These are phyloP conservation scores for Globisporangium nodosum DNA, from an alignment of 352 stramenopile species.

Conservation along the genomic window DNA sequence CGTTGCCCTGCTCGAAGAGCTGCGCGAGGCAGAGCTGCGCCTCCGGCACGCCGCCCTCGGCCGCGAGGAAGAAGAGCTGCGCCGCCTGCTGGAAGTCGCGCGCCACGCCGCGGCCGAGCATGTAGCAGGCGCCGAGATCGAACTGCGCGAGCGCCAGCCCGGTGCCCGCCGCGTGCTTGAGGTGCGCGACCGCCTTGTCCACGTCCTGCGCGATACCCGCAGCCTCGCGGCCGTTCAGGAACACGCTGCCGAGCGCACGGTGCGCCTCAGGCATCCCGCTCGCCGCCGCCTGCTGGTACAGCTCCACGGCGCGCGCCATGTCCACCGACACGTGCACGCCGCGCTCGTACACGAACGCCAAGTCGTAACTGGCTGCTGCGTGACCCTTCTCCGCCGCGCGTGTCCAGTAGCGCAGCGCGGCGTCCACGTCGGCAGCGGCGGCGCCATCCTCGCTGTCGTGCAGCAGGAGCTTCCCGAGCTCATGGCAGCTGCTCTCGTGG, in stretches of 20 bases:
- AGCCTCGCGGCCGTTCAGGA: constrained; percentile 32
- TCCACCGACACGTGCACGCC: constrained; percentile 62
- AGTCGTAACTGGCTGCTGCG: constrained; percentile 67
- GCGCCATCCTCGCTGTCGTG: constrained; percentile 26
- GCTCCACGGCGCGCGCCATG: constrained; percentile 41
- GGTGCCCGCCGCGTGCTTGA: constrained; percentile 53
- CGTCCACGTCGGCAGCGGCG: constrained; percentile 21
- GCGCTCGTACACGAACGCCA: constrained; percentile 71
- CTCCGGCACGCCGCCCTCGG: constrained; percentile 49
- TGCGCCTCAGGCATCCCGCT: constrained; percentile 71
- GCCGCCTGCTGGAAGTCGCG: constrained; percentile 49
- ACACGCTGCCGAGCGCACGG: constrained; percentile 50
- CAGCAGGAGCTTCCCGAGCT: constrained; percentile 72
- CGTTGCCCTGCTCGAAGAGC: constrained; percentile 62
- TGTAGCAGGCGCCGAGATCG: constrained; percentile 73
- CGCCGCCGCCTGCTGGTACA: constrained; percentile 51
- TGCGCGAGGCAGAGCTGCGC: constrained; percentile 75
- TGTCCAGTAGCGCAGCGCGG: constrained; percentile 60
- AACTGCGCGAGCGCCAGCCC: constrained; percentile 65
- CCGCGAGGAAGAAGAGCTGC: constrained; percentile 67
- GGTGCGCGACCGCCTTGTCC: constrained; percentile 39
- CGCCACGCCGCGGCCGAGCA: constrained; percentile 62
- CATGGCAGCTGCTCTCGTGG: constrained; percentile 64
- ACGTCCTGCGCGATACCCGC: constrained; percentile 10
- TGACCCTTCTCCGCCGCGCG: constrained; percentile 53